phyloP scores from a whole-genome alignment of 2,329 filamentous ascomycete species.

The Penicillium sp. region DNA sequence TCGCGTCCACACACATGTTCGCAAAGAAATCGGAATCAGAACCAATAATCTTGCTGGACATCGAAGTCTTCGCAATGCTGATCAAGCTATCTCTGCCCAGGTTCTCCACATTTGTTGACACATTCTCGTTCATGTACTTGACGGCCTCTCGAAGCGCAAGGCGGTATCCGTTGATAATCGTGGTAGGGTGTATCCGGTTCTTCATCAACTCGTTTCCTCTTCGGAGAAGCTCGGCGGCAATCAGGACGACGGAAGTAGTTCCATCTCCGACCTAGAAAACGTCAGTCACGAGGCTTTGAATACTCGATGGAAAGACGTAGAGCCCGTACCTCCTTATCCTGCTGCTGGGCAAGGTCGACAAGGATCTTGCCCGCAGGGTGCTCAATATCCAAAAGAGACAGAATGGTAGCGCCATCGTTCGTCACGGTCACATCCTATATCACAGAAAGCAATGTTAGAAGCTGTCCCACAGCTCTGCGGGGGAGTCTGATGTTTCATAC shows the following conservation, averaged over 20 bases:
- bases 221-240: slow-evolving; percentile 90
- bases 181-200: slow-evolving; percentile 99
- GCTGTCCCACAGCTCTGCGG: slow-evolving; percentile 18
- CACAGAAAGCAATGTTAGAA: slow-evolving; percentile 20
- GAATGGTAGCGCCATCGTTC: slow-evolving; percentile 96
- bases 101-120: slow-evolving; percentile 91
- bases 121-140: slow-evolving; percentile 98
- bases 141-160: slow-evolving; percentile 93
- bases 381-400: slow-evolving; percentile 92
- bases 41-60: slow-evolving; percentile 99
- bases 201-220: slow-evolving; percentile 98
- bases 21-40: slow-evolving; percentile 95
- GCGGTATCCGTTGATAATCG: slow-evolving; percentile 97
- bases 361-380: slow-evolving; percentile 98
- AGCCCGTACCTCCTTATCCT: slow-evolving; percentile 78
- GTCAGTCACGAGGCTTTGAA: slow-evolving; percentile 9
- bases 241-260: slow-evolving; percentile 95
- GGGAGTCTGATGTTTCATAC: slow-evolving; percentile 52
- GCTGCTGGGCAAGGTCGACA: slow-evolving; percentile 95
- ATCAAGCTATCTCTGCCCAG: slow-evolving; percentile 87
- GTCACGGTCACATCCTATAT: slow-evolving; percentile 91
- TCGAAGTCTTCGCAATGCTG: slow-evolving; percentile 96
- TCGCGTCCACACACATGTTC: slow-evolving; percentile 95
- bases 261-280: slow-evolving; percentile 76
- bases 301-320: neutral